Conservation (phyloP, 1,284 basidiomycete species). For the Hortiboletus rubellus region DNA sequence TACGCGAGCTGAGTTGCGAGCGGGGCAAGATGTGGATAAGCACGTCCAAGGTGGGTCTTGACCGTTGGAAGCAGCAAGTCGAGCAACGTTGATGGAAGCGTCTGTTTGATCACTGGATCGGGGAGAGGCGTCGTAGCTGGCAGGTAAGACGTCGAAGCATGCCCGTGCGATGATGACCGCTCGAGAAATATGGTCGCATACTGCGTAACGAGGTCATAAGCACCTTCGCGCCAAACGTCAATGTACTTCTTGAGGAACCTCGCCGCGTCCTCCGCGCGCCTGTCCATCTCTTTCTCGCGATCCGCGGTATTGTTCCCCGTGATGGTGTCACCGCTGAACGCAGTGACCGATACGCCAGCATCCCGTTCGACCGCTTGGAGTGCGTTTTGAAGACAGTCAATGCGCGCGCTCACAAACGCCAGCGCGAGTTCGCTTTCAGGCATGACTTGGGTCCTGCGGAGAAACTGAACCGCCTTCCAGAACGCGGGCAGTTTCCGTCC, state of each 20-base stretch:
- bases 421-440: constrained; percentile 66
- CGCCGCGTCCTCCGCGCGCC: constrained; percentile 68
- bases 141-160: constrained; percentile 24
- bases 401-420: constrained; percentile 66
- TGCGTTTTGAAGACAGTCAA: constrained; percentile 49
- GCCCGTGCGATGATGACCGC: constrained; percentile 36
- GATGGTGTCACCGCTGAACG: constrained; percentile 14
- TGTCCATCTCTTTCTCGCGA: constrained; percentile 40
- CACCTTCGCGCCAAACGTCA: constrained; percentile 89
- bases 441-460: constrained; percentile 73
- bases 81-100: constrained; percentile 45
- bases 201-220: constrained; percentile 90
- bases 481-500: constrained; percentile 83
- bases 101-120: constrained; percentile 28
- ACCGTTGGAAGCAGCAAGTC: constrained; percentile 64
- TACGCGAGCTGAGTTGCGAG: constrained; percentile 91
- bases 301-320: constrained; percentile 25
- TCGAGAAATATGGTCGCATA: constrained; percentile 90
- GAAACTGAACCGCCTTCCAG: constrained; percentile 84
- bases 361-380: constrained; percentile 47
- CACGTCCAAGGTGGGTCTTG: constrained; percentile 49
- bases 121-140: constrained; percentile 18
- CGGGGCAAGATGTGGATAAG: constrained; percentile 66
- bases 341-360: constrained; percentile 29
- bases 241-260: constrained; percentile 84